Base-by-base conservation (phyloP, 306 rosid species). In the Calophaca sinica region DNA sequence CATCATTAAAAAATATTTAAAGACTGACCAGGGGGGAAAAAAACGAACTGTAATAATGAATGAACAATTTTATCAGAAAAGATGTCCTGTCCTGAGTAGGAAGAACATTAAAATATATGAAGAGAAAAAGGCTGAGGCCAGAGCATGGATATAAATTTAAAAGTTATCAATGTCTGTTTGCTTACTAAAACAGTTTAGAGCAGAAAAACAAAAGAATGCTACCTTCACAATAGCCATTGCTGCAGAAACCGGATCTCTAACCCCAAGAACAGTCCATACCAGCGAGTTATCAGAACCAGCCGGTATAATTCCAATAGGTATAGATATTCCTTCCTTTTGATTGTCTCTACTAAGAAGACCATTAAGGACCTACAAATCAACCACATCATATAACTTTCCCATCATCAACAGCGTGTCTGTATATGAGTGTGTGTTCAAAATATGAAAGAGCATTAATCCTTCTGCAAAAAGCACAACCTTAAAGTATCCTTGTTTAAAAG, bases 181-280 rank as follows among this genome's bases (percentile, higher is more conserved):
- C 48, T 59, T 13, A 57, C 54, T 60, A 48, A 29, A 45, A 68
- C 51, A 28, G 60, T 71, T 60, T 42, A 80, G n/a, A 71, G 49
- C 39, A 44, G 32, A 42, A 48, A 58, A 68, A 42, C 5, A 26
- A 70, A 42, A 39, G 10, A 77, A 69, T 12, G 49, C 75, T 87
- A 94, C 99, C 99, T 94, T 94, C 12, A 94, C 96, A 80, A 94
- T 94, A 64, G 99, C 91, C 88, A 94, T 92, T 75, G 99, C 99
- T 33, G 99, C 99, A 82, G 99, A 90, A 77, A 92, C 77, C 8
- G 97, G 96, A 85, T 94, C 99, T 83, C 96, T 81, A 70, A 94
- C 99, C 45, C 99, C 99, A 85, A 94, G 99, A 82, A 94, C 99
- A 79, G 99, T 94, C 97, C 99, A 92, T 82, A 92, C 96, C 75